Base-by-base conservation (phyloP, 176 grass and related monocot species). In the Typha latifolia region DNA sequence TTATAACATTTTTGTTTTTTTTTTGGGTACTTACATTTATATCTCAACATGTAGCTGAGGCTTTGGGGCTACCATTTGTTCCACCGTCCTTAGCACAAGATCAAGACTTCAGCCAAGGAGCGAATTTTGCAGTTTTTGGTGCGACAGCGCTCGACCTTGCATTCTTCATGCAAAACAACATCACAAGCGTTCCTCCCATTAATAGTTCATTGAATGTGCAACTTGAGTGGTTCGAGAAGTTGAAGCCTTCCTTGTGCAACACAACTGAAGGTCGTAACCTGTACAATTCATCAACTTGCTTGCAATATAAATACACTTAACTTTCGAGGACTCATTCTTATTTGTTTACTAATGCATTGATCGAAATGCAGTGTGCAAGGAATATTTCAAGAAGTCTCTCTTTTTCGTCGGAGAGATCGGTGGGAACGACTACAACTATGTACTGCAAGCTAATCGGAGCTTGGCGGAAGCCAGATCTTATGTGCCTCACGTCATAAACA, bases 371-470 rank as follows among this genome's bases (percentile, higher is more conserved):
- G 91, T 74, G 59, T 91, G 88, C 77, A 77, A 59, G 4, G 68
- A 84, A 0, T 76, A 86, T 12, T 82, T 92, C 32, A 67, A 48
- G 1, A 91, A 66, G n/a, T 72, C 88, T 0, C 85, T 96, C 10
- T 92, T 96, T 80, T 69, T 91, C 50, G 71, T 92, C 61, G 93
- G 93, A 61, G 93, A 92, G 81, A 89, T 96, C 74, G 88, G 93
- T 1, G 88, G 88, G 21, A 96, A 96, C 72, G 93, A 96, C 73
- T 96, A 96, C 76, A 80, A 77, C 69, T 86, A 88, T 57, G 67
- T 79, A 64, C 79, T 87, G 70, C 77, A 85, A 61, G 80, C 93
- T 11, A 77, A 82, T 1, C 81, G 77, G 77, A 84, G 63, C 3
- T 66, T 92, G 3, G 85, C 81, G 0, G 75, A 86, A 64, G 80